Evolutionary conservation across 495 filamentous ascomycete genomes (phyloP).

Genomic region (Aspergillus sclerotiicarbonarius): DNA sequence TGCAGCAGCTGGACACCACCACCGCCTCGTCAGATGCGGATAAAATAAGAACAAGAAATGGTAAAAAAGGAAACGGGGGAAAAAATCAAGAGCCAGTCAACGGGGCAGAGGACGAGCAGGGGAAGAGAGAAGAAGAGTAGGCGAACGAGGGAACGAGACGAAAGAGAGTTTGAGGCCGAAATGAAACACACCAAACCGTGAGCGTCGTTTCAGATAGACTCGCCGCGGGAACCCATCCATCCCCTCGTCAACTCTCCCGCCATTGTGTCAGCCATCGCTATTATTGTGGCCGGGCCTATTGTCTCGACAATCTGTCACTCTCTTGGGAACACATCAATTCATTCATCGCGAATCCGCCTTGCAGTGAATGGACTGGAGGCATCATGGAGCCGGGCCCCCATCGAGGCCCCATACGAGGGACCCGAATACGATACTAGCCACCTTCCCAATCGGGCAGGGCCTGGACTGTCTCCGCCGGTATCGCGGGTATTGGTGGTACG

Average conservation of each 20-base stretch:
- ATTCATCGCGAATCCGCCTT: too few species aligned
- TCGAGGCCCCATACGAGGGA: neutral
- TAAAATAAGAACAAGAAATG: neutral
- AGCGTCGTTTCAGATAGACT: constrained; percentile 25
- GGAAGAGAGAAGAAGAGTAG: neutral
- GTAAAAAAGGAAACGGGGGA: constrained; percentile 3
- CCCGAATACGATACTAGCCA: neutral
- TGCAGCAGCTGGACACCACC: neutral
- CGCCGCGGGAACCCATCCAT: constrained; percentile 7
- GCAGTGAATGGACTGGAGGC: too few species aligned
- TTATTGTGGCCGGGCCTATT: too few species aligned
- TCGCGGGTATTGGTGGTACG: neutral
- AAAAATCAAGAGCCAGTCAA: neutral
- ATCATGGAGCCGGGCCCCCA: too few species aligned
- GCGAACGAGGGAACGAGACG: constrained; percentile 3
- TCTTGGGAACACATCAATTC: neutral
- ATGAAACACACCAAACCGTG: constrained; percentile 23
- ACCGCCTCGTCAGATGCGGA: neutral
- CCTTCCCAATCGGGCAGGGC: neutral
- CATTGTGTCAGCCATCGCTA: neutral
- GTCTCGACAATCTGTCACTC: too few species aligned
- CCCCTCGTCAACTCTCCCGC: constrained; percentile 16
- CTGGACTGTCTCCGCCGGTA: neutral
- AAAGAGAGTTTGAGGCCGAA: constrained; percentile 15
- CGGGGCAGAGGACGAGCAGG: neutral